Evolutionary conservation across 2,329 filamentous ascomycete species (phyloP).

Genomic region (Hypoxylon sp.): DNA sequence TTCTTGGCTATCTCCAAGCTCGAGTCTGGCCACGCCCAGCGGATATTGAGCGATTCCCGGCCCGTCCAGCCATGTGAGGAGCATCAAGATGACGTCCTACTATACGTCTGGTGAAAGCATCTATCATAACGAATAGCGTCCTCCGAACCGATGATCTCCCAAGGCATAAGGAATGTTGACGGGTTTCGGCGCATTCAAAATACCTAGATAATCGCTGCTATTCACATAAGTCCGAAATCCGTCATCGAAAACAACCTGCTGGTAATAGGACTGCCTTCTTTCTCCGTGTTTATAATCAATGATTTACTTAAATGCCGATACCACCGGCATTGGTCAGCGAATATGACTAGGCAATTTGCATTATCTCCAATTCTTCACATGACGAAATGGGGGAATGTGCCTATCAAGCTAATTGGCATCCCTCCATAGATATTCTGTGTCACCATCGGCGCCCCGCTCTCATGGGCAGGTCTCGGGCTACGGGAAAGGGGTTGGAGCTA

Average conservation of each 20-base stretch:
- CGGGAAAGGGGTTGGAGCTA: constrained; percentile 1
- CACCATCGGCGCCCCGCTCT: constrained; percentile 25
- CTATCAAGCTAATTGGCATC: constrained; percentile 26
- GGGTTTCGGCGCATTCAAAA: not conserved
- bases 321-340: constrained; percentile 1
- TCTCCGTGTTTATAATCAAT: constrained; percentile 11
- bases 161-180: not conserved
- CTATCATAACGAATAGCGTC: not conserved
- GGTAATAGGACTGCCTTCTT: not conserved
- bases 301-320: constrained; percentile 29
- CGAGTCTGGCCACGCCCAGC: constrained; percentile 13
- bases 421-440: constrained; percentile 18
- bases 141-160: not conserved
- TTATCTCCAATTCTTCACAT: constrained; percentile 11
- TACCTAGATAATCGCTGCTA: not conserved
- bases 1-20: constrained; percentile 7
- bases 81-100: not conserved
- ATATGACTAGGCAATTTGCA: constrained; percentile 20
- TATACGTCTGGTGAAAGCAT: not conserved
- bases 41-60: not conserved
- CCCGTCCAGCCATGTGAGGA: not conserved
- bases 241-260: not conserved
- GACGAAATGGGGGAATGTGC: constrained; percentile 4
- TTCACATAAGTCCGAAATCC: constrained; percentile 1
- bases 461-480: constrained; percentile 8